Evolutionary conservation across 2,329 filamentous ascomycete genomes (phyloP).

Genomic region (Chrysoporthe austroafricana): DNA sequence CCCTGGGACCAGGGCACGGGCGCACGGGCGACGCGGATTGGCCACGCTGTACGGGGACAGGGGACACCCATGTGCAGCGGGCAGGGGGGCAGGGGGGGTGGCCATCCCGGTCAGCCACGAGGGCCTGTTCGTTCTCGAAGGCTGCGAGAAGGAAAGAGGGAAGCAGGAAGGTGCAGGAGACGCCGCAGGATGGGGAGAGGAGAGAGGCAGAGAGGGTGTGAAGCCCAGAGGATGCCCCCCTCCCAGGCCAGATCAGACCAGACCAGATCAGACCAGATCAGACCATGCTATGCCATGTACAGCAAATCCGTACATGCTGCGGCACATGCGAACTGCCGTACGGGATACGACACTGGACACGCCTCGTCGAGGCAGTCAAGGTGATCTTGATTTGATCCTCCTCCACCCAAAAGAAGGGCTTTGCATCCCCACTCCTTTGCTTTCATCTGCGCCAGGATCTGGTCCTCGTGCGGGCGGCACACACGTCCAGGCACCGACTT

Average conservation of each 20-base stretch:
- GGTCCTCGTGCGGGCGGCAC: background rate
- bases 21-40: background rate
- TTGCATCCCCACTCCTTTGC: background rate
- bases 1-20: background rate
- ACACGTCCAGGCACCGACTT: background rate
- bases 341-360: conserved; percentile 2
- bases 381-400: conserved; percentile 1
- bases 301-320: background rate
- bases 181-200: background rate
- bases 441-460: background rate
- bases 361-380: background rate
- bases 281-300: too few relatives aligned
- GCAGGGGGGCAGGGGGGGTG: background rate
- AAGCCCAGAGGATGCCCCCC: background rate
- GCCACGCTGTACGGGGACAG: background rate
- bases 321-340: conserved; percentile 5
- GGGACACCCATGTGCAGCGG: background rate
- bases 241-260: background rate
- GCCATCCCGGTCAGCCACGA: conserved; percentile 28
- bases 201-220: too few relatives aligned
- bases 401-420: background rate
- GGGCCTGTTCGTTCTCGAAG: conserved; percentile 13
- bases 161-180: background rate
- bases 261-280: too few relatives aligned
- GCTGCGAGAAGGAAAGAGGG: background rate